Evolutionary conservation across 2,329 filamentous ascomycete species (phyloP), one percentile per base, ranked within the genome.

Genomic region (Ceratocystis lukuohia): DNA sequence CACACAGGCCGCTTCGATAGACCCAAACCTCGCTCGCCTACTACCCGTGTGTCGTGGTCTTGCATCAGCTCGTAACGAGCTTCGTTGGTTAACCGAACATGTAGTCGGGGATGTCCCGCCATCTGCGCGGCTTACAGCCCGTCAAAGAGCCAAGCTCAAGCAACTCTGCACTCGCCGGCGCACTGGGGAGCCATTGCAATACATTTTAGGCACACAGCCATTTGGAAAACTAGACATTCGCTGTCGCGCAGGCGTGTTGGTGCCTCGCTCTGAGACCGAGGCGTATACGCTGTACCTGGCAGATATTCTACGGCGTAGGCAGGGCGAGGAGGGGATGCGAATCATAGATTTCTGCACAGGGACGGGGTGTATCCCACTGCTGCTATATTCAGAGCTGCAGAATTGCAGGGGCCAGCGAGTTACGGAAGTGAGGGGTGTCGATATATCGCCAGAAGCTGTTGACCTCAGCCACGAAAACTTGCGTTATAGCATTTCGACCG

Each of bases 281-380:
- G 81, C 85, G 1, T 89, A 87, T 73, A 84, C 82, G 1, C 74
- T 77, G 33, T 77, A 84, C 70, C 76, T 89, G 10, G 82, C 80
- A 45, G 72, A 75, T 4, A 69, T 80, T 22, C 73, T 84, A 17
- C 25, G 68, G 73, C 41, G 22, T 28, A 7, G 28, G 44, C 4
- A 28, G 46, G 17, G 10, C 28, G 41, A 62, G 48, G 22, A 22
- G n/a, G 30, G 10, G 50, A 17, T 50, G 12, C 81, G 80, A 12
- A 78, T 97, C 50, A 75, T 96, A 7, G 94, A 99, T 74, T 79
- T 96, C 37, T 97, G 94, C 75, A 92, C 91, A 0, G 94, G 94
- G 8, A 90, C 89, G 4, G 94, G 94, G 3, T 96, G 93, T 76
- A 96, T 97, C 69, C 83, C 91, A 0, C 81, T 97, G 7, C 82